phyloP scores from a whole-genome alignment of 163 green algal genomes.

The Coccomyxa subellipsoidea region DNA sequence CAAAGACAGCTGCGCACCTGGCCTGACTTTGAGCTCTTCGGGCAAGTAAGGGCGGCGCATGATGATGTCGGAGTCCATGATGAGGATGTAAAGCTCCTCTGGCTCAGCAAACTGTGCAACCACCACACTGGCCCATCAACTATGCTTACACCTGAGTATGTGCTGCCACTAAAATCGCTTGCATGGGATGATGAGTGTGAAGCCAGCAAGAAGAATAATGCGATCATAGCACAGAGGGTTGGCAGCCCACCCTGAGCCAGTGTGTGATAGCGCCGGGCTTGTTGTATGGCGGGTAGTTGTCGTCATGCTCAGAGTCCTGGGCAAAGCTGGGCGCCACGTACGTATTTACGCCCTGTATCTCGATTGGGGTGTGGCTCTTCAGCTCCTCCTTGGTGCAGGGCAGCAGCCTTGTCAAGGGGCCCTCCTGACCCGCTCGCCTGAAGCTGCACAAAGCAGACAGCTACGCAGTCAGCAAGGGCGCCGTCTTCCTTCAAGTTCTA shows the following conservation, averaged over 20 bases:
- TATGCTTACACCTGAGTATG: too few relatives aligned
- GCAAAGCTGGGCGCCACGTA: not conserved
- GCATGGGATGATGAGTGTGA: too few relatives aligned
- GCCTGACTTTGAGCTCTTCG: slow-evolving; percentile 16
- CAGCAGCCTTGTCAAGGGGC: not conserved
- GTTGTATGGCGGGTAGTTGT: not conserved
- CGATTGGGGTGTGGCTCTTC: not conserved
- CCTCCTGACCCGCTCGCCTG: not conserved
- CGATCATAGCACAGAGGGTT: too few relatives aligned
- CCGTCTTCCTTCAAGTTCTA: too few relatives aligned
- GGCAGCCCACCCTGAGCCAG: not conserved
- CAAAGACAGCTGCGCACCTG: too few relatives aligned
- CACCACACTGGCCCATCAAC: too few relatives aligned
- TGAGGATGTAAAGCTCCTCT: slow-evolving; percentile 59
- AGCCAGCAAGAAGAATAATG: not conserved
- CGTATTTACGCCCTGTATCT: not conserved
- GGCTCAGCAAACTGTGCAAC: slow-evolving; percentile 25
- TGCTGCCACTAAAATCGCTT: too few relatives aligned
- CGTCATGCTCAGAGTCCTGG: not conserved
- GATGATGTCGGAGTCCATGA: slow-evolving; percentile 60
- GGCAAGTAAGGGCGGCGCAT: slow-evolving; percentile 49
- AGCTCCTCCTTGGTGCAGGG: not conserved
- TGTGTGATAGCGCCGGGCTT: not conserved
- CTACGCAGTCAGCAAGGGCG: not conserved
- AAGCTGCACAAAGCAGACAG: not conserved